Evolutionary conservation across 2,329 filamentous ascomycete species (phyloP), one percentile per base, ranked within the genome.

Genomic region (Hypoxylon sp.): DNA sequence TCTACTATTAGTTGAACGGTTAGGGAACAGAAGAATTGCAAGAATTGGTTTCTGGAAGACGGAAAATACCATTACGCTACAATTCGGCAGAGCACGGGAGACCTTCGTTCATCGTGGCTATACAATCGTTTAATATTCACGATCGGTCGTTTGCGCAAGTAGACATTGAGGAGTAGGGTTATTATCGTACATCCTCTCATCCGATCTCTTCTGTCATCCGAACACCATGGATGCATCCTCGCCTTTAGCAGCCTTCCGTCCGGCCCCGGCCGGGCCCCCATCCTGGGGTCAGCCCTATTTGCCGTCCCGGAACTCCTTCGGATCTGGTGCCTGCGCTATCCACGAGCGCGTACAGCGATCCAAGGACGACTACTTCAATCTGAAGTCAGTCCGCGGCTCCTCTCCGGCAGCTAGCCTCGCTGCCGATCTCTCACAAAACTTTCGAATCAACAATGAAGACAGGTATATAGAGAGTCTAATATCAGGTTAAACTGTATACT

Each of bases 381-480:
- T 90, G 69, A 92, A 91, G 72, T 84, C 89, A 48, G 81, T 91
- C 69, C 86, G 87, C 66, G 91, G 92, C 45, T 96, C 93, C 17
- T 99, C 95, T 54, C 95, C 95, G 4, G 93, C 92, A 29, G 88
- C 92, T 48, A 96, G 91, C 71, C 80, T 99, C 67, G 94, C 93
- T 37, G 93, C 92, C 61, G 95, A 99, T 77, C 83, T 98, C 69
- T 97, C 93, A 56, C 92, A 97, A 73, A 99, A 98, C 80, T 96
- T 98, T 74, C 90, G 94, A 73, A 90, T 98, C 74, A 93, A 97
- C 76, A 92, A 78, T 60, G 82, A 86, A 53, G 75, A 89, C 72
- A 97, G 93, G 94, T 97, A 81, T 67, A 83, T 79, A 59, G 61
- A 62, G 62, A 50, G 66, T 20, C 73, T 66, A 70, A 65, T 70